Evolutionary conservation across 495 filamentous ascomycete species (phyloP).

Genomic region (Glutinoglossum americanum): DNA sequence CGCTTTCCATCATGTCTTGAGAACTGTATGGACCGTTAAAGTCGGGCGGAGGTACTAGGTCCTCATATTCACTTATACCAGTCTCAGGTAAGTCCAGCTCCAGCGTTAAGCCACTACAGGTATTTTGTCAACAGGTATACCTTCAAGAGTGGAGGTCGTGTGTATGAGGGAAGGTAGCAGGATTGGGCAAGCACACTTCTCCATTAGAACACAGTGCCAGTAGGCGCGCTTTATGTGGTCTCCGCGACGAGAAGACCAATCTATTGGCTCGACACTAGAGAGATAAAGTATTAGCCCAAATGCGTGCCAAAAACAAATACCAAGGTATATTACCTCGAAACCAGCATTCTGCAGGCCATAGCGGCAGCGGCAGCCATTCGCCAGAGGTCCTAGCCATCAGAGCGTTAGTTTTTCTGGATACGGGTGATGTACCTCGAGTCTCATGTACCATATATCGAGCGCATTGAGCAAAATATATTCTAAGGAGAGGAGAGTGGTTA

Average conservation of each 20-base stretch:
- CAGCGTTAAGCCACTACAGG: slow-evolving; percentile 24
- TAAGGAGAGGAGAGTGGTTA: slow-evolving; percentile 7
- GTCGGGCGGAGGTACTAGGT: slow-evolving; percentile 27
- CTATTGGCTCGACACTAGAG: slow-evolving; percentile 20
- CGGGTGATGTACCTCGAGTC: slow-evolving; percentile 3
- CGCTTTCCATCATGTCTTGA: neutral
- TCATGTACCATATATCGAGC: slow-evolving; percentile 25
- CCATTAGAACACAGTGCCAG: slow-evolving; percentile 37
- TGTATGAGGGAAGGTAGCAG: neutral
- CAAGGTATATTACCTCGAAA: slow-evolving; percentile 22
- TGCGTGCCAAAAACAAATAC: neutral
- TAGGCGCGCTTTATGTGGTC: slow-evolving; percentile 32
- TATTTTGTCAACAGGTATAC: neutral
- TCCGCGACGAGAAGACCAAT: slow-evolving; percentile 23
- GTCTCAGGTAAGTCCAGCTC: slow-evolving; percentile 33
- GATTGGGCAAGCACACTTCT: slow-evolving; percentile 23
- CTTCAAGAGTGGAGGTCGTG: neutral
- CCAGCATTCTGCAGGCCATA: slow-evolving; percentile 27
- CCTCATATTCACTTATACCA: slow-evolving; percentile 27
- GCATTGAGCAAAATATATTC: slow-evolving; percentile 30
- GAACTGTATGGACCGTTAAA: slow-evolving; percentile 27
- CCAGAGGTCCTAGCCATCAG: slow-evolving; percentile 31
- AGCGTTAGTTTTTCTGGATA: slow-evolving; percentile 3
- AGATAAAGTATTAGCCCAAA: slow-evolving; percentile 1
- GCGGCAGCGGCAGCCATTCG: slow-evolving; percentile 30